A percentile compares a stretch with the other conserved stretches of the same genome.
phyloP scores from a whole-genome alignment of 108 stramenopile genomes.

The Phaeodactylum tricornutum region DNA sequence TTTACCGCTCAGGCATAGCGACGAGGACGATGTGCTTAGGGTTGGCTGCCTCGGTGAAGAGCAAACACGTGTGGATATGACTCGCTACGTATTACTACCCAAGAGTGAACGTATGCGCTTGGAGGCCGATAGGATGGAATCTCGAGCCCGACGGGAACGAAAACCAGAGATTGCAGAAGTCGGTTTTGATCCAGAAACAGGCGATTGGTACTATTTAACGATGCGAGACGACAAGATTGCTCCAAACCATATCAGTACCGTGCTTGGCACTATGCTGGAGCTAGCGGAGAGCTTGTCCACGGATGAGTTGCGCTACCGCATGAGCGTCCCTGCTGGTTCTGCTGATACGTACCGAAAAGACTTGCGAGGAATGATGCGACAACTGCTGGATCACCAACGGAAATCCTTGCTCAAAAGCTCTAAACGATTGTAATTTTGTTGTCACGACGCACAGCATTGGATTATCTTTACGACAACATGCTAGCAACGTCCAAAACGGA shows the following conservation, averaged over 20 bases:
- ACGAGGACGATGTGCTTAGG: slow-evolving; percentile 36
- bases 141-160: slow-evolving; percentile 38
- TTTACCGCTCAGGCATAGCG: slow-evolving; percentile 27
- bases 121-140: slow-evolving; percentile 69
- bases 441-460: no score
- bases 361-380: slow-evolving; percentile 62
- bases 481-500: no score
- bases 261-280: slow-evolving; percentile 76
- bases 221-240: slow-evolving; percentile 82
- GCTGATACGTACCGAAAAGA: slow-evolving; percentile 80
- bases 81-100: slow-evolving; percentile 63
- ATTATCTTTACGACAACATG: no score
- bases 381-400: slow-evolving; percentile 63
- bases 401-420: no score
- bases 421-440: no score
- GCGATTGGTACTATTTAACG: slow-evolving; percentile 88
- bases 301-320: slow-evolving; percentile 76
- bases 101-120: slow-evolving; percentile 62
- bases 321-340: slow-evolving; percentile 66
- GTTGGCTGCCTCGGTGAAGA: slow-evolving; percentile 75
- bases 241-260: slow-evolving; percentile 80
- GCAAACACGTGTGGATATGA: slow-evolving; percentile 70
- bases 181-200: slow-evolving; percentile 80
- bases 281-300: slow-evolving; percentile 77
- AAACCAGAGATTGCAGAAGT: slow-evolving; percentile 88